Evolutionary conservation across 75 land plant species (phyloP).

Genomic region (Adiantum capillusveneris): DNA sequence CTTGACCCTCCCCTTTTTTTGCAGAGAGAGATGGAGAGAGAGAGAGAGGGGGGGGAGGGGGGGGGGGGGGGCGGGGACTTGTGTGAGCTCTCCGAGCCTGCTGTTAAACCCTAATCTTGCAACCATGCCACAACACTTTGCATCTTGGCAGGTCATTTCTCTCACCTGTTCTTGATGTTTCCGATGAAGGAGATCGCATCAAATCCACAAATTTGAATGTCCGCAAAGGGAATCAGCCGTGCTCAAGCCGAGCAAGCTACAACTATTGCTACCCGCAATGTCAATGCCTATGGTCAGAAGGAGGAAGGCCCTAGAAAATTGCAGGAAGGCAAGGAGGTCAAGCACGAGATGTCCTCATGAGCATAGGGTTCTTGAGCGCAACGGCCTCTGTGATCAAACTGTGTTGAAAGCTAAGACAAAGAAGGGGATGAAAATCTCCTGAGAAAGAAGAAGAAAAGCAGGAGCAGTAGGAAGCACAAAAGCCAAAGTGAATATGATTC

Average conservation of each 20-base stretch:
- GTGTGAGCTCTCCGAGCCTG: too few species aligned
- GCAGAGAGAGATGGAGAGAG: too few species aligned
- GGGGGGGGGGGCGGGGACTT: too few species aligned
- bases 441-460: conserved; percentile 24
- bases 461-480: conserved; percentile 17
- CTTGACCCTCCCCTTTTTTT: too few species aligned
- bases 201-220: conserved; percentile 66
- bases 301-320: conserved; percentile 93
- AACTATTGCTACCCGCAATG: conserved; percentile 66
- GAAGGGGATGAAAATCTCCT: background rate
- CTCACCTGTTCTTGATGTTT: conserved; percentile 28
- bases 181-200: conserved; percentile 66
- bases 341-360: conserved; percentile 78
- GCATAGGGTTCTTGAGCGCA: conserved; percentile 5
- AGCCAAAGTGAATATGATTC: conserved; percentile 9
- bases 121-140: too few species aligned
- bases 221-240: conserved; percentile 80
- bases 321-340: conserved; percentile 91
- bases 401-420: conserved; percentile 12
- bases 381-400: background rate
- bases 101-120: too few species aligned
- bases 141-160: too few species aligned
- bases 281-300: conserved; percentile 91
- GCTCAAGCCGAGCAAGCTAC: conserved; percentile 84
- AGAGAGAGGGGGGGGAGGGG: too few species aligned